Base-by-base conservation (phyloP, 23 red algal genomes). In the Gracilaria caudata region DNA sequence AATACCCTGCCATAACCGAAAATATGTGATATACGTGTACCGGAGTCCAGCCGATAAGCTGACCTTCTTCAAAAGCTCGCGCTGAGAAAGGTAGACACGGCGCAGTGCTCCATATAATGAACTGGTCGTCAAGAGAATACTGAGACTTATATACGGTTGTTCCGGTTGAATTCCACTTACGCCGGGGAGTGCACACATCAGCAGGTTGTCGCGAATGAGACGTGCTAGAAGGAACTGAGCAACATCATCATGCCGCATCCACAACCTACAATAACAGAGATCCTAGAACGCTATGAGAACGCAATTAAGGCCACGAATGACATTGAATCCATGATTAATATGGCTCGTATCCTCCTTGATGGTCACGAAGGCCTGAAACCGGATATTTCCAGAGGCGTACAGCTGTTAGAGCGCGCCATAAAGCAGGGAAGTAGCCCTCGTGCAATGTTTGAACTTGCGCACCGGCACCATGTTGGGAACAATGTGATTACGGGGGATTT, bases 391-490 rank as follows among this genome's bases (percentile, higher is more conserved):
- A 53, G 85, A 28, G 85, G 64, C 21, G 43, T 89, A 4, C 35
- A 58, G 37, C 85, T 89, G 7, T 79, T 75, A 34, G 85, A 89
- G 58, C 45, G 61, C 12, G 68, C 85, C 3, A 89, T 89, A 13
- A 55, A 89, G 19, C 68, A 44, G 55, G 85, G 72, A 3, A 34
- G 61, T 51, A 89, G 70, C 25, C 37, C 72, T 8, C 72, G 58
- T 47, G 68, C 85, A 33, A 45, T 89, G 36, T 89, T 73, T 56
- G 63, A 68, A 39, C 66, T 87, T 3, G 83, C 83, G 13, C 47
- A 73, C 26, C 56, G 68, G 26, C 19, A 58, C 47, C 65, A 73
- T 20, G 39, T 73, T 21, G 83, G 83, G 0, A 51, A 64, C 23
- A 37, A 53, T 33, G 24, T 54, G 10, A 47, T 87, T 4, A 43